Evolutionary conservation across 1,284 basidiomycete species (phyloP).

Genomic region (Ceratobasidium papillatum): DNA sequence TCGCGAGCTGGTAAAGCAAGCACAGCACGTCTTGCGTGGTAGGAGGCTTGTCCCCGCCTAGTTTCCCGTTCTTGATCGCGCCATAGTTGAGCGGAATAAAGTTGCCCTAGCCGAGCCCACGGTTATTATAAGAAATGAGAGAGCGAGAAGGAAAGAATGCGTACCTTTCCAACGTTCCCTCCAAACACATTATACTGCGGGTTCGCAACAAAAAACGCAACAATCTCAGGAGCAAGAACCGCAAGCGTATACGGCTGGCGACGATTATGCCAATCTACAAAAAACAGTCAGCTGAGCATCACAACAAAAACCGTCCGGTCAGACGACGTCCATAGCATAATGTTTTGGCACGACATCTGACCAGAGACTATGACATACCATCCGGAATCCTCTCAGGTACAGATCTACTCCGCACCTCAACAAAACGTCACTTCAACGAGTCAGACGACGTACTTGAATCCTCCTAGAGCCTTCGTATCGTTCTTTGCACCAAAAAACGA

Average conservation of each 20-base stretch:
- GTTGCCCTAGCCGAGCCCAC: neutral
- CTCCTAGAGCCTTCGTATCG: neutral
- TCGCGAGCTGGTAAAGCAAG: neutral
- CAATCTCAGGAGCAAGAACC: neutral
- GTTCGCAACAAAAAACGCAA: neutral
- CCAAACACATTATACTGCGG: conserved; percentile 12
- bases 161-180: neutral
- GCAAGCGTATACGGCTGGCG: conserved; percentile 2
- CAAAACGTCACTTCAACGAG: neutral
- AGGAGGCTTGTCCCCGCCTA: neutral
- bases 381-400: conserved; percentile 7
- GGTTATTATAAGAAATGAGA: neutral
- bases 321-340: neutral
- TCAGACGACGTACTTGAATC: neutral
- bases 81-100: conserved; percentile 1
- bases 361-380: neutral
- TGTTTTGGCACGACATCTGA: neutral
- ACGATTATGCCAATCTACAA: conserved; percentile 14
- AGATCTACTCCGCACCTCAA: neutral
- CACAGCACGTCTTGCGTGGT: neutral
- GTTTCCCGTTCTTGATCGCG: conserved; percentile 9
- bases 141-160: neutral
- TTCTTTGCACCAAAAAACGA: neutral
- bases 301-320: neutral
- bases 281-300: neutral